Evolutionary conservation across 2,329 filamentous ascomycete species (phyloP), one percentile per base, ranked within the genome.

Genomic region (Monilinia laxa): DNA sequence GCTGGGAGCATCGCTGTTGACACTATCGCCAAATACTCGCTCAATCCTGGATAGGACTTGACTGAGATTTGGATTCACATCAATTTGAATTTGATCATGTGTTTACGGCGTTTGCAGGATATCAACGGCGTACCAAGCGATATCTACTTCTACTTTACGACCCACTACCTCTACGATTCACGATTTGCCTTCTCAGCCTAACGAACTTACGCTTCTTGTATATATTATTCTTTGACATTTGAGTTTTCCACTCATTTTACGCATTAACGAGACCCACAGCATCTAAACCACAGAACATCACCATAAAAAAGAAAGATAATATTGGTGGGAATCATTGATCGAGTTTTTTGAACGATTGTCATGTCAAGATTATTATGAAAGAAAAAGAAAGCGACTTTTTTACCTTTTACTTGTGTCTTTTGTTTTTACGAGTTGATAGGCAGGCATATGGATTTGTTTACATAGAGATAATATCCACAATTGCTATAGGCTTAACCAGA

Each of bases 11-110:
- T 67, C 47, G 64, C 65, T 59, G 62, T 69, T 56, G 56, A 62
- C 57, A 67, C 64, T 65, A 68, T 66, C 62, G 63, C 55, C 69
- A 65, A 60, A 56, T 68, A 65, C 63, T 74, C 68, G 67, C 70
- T 71, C 67, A 52, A 62, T 72, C 74, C 74, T 76, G 72, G 74
- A 76, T 75, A 74, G 58, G 72, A 67, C 70, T 62, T 69, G 70
- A 69, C 65, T 68, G 70, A n/a, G 62, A 66, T 63, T 73, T 75
- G 73, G 73, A 75, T 75, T 70, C 65, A 53, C 42, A 51, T 64
- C 53, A 62, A 42, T 68, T 72, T 70, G 69, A 70, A 70, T 68
- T 72, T 66, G 35, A 66, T 65, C 38, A 64, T 68, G 62, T 73
- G 70, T 68, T 62, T 64, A 64, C 57, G 73, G 71, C 67, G 71